These are phyloP conservation scores for Pueraria montana DNA, from an alignment of 306 rosid genomes.

Conservation along the genomic window DNA sequence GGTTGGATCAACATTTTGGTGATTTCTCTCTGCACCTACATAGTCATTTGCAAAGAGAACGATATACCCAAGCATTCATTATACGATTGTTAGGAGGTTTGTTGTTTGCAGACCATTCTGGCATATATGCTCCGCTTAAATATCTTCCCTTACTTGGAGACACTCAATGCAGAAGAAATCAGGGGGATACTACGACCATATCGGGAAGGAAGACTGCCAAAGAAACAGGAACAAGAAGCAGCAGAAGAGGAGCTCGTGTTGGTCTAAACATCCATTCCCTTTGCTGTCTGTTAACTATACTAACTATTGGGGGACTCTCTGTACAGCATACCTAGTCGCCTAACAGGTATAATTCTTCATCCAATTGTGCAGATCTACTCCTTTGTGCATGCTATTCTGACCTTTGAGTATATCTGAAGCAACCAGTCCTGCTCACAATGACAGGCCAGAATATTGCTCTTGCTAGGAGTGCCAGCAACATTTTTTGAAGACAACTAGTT, in stretches of 20 bases:
- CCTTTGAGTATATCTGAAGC: conserved; percentile 19
- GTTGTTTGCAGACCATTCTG: too few relatives aligned
- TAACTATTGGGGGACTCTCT: conserved; percentile 52
- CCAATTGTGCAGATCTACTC: conserved; percentile 39
- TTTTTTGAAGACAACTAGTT: too few relatives aligned
- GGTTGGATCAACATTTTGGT: too few relatives aligned
- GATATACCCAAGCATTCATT: too few relatives aligned
- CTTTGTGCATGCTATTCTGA: conserved; percentile 42
- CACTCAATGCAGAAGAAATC: conserved; percentile 80
- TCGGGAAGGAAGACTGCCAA: conserved; percentile 63
- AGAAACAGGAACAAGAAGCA: conserved; percentile 69
- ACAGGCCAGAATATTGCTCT: not conserved
- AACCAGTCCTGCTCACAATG: conserved; percentile 13
- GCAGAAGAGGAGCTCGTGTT: conserved; percentile 68
- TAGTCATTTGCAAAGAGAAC: too few relatives aligned
- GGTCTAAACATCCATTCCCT: conserved; percentile 50
- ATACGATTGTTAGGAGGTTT: too few relatives aligned
- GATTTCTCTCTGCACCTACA: too few relatives aligned
- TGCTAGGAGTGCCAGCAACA: conserved; percentile 31
- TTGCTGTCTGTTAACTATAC: conserved; percentile 37
- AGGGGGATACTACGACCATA: conserved; percentile 69
- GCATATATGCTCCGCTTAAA: too few relatives aligned
- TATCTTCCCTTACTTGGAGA: too few relatives aligned
- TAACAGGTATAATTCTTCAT: conserved; percentile 41
- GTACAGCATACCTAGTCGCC: conserved; percentile 66